Percentiles rank a stretch among this genome's conserved stretches.
These are phyloP conservation scores for Trichosanthes cucumerina DNA, from an alignment of 306 rosid species.

Conservation along the genomic window DNA sequence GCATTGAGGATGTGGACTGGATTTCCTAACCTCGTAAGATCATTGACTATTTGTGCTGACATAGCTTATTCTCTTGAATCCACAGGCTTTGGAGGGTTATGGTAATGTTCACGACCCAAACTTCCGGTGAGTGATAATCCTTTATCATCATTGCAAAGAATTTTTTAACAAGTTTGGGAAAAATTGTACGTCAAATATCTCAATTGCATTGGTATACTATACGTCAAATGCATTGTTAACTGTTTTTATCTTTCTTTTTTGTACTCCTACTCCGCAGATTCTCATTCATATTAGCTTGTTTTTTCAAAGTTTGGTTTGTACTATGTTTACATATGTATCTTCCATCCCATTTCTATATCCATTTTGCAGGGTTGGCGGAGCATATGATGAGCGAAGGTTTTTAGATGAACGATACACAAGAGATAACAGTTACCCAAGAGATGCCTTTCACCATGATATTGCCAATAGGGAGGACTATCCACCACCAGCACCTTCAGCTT, in stretches of 20 bases:
- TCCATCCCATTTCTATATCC: conserved; percentile 37
- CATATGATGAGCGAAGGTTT: conserved; percentile 77
- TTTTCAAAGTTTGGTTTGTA: conserved; percentile 12
- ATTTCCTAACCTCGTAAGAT: conserved; percentile 88
- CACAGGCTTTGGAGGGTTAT: conserved; percentile 99
- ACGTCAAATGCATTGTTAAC: neutral
- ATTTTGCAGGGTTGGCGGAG: conserved; percentile 65
- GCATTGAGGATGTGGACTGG: conserved; percentile 98
- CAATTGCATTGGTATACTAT: neutral
- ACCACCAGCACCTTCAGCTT: conserved; percentile 51
- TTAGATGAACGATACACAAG: conserved; percentile 77
- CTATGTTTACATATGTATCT: conserved; percentile 24
- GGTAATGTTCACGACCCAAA: conserved; percentile 75
- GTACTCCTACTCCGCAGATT: neutral
- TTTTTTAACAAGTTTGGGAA: neutral
- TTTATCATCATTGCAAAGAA: neutral
- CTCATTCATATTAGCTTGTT: conserved; percentile 3
- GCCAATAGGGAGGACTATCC: conserved; percentile 71
- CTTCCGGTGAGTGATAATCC: conserved; percentile 75
- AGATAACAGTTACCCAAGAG: conserved; percentile 59
- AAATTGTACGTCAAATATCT: neutral
- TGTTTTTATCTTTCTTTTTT: neutral
- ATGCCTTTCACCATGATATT: conserved; percentile 53
- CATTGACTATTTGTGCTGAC: conserved; percentile 93
- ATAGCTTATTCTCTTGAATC: conserved; percentile 99